phyloP scores from a whole-genome alignment of 495 filamentous ascomycete species.

The Penicillium ucsense region DNA sequence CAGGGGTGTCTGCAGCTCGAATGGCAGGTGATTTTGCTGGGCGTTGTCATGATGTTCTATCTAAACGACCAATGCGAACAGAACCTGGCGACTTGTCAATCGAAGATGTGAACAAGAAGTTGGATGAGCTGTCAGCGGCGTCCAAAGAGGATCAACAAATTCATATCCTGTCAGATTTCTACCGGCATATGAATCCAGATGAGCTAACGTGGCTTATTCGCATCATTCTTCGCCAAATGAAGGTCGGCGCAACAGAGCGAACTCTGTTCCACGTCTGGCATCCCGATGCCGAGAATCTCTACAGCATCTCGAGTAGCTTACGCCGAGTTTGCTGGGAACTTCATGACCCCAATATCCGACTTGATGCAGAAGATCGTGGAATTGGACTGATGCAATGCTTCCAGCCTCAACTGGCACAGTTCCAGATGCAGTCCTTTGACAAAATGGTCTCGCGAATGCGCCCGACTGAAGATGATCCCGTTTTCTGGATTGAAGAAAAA shows the following conservation, averaged over 20 bases:
- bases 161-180: constrained; percentile 72
- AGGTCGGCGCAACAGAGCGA: constrained; percentile 91
- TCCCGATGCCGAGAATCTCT: constrained; percentile 80
- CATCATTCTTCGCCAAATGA: constrained; percentile 94
- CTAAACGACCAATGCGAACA: constrained; percentile 71
- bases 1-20: constrained; percentile 51
- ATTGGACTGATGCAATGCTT: constrained; percentile 90
- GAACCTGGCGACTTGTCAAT: constrained; percentile 70
- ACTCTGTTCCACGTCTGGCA: constrained; percentile 91
- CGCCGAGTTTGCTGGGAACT: constrained; percentile 94
- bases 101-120: constrained; percentile 76
- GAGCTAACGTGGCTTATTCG: constrained; percentile 92
- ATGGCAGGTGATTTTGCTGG: constrained; percentile 88
- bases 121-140: constrained; percentile 68
- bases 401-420: constrained; percentile 92
- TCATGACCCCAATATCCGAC: constrained; percentile 60
- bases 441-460: constrained; percentile 68
- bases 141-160: constrained; percentile 74
- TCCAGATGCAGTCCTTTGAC: constrained; percentile 82
- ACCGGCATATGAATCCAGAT: constrained; percentile 82
- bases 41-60: constrained; percentile 75
- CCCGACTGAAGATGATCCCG: constrained; percentile 54
- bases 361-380: constrained; percentile 65
- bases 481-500: constrained; percentile 98
- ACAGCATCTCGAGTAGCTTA: constrained; percentile 84